Evolutionary conservation across 257 asterid species (phyloP), one percentile per base, ranked within the genome.

Genomic region (Ligustrum vulgare): DNA sequence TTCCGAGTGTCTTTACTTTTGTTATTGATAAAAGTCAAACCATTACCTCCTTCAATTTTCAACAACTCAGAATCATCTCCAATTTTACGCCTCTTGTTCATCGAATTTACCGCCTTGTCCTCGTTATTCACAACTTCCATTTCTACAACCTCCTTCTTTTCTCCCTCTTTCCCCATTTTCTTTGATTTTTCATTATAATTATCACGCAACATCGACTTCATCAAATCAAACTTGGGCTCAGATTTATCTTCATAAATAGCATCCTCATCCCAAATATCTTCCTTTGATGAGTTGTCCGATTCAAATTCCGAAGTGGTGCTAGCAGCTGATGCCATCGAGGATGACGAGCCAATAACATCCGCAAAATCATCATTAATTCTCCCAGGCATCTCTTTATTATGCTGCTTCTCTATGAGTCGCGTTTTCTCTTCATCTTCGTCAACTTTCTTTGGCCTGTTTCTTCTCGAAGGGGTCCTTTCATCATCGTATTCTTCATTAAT

Each of bases 161-260:
- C 60, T 54, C 67, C 73, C 28, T 18, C 78, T 32, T 32, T 32
- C 28, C 62, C 60, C 10, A 34, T 8, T 20, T 73, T 73, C 75
- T 76, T 83, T 15, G 76, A 56, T 70, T 83, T 89, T 75, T 63
- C 82, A 15, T 51, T 80, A 77, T 89, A 86, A n/a, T 80, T 81
- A 11, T 84, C 87, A 73, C 92, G 80, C 67, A 94, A 78, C 90
- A 85, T 77, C 12, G 93, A 85, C 86, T 83, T 86, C 89, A 85
- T 87, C 78, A 94, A 81, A 78, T 94, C 98, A 20, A 85, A 80
- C 70, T 84, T 86, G 1, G 95, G 91, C 80, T 87, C 93, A 35
- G 75, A 76, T 73, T 83, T 84, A 83, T 90, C 88, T n/a, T 76
- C 93, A 23, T 82, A 89, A 32, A 90, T 72, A 37, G 88, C 87